Conservation (phyloP, 192 early-diverging fungal genomes). For the Backusella parvicylindrica region DNA sequence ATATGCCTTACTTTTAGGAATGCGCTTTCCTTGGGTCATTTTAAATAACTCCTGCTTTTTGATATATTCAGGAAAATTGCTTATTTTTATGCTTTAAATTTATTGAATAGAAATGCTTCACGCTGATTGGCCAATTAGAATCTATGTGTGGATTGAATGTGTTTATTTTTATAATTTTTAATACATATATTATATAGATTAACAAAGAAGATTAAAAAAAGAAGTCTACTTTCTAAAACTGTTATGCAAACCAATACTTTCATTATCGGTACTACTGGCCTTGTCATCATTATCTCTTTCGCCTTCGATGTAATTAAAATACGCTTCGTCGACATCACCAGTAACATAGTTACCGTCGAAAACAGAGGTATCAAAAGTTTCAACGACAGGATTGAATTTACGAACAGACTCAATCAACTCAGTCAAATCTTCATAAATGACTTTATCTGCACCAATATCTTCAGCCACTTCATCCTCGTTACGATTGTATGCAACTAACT, state of each 20-base stretch:
- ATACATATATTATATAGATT: background rate
- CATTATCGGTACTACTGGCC: conserved; percentile 12
- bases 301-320: conserved; percentile 56
- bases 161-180: background rate
- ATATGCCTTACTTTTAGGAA: background rate
- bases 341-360: conserved; percentile 96
- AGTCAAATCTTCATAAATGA: conserved; percentile 90
- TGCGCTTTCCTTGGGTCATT: background rate
- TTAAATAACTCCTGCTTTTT: background rate
- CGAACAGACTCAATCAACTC: conserved; percentile 83
- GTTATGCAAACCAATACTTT: conserved; percentile 34
- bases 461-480: conserved; percentile 83
- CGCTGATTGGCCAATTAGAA: background rate
- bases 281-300: conserved; percentile 41
- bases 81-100: background rate
- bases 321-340: conserved; percentile 66
- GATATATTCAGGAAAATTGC: no score
- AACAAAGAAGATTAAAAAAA: background rate
- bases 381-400: conserved; percentile 82
- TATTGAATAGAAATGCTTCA: background rate
- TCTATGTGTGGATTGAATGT: background rate
- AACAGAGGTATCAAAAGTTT: conserved; percentile 91
- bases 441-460: conserved; percentile 90
- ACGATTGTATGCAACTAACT: conserved; percentile 83
- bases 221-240: conserved; percentile 15